Conservation (phyloP, 2,329 filamentous ascomycete genomes). For the Huntiella moniliformis region DNA sequence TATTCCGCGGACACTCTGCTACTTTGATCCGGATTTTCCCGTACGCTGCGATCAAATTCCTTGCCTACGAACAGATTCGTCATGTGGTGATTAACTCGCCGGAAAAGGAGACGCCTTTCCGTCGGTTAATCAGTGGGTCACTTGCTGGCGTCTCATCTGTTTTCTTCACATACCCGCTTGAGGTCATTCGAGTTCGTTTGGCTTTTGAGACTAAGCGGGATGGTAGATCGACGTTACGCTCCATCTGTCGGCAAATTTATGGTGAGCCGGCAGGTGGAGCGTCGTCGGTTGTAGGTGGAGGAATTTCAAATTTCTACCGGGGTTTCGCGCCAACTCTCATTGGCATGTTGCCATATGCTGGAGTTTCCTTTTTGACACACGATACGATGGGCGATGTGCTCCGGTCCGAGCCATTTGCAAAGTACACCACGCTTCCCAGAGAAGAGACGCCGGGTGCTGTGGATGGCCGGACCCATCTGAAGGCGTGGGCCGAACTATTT, state of each 20-base stretch:
- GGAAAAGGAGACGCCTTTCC: constrained; percentile 59
- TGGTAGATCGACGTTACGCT: constrained; percentile 47
- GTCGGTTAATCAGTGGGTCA: constrained; percentile 56
- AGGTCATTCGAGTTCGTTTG: constrained; percentile 78
- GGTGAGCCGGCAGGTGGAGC: constrained; percentile 40
- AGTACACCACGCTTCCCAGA: constrained; percentile 56
- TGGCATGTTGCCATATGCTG: constrained; percentile 93
- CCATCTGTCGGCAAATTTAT: constrained; percentile 76
- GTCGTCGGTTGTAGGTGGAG: constrained; percentile 25
- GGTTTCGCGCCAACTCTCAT: constrained; percentile 79
- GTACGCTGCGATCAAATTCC: constrained; percentile 93
- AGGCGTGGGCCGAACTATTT: constrained; percentile 69
- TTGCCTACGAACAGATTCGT: constrained; percentile 93
- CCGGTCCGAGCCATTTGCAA: constrained; percentile 45
- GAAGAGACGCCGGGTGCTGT: constrained; percentile 29
- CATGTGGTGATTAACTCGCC: constrained; percentile 51
- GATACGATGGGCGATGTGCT: constrained; percentile 76
- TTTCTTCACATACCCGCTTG: constrained; percentile 88
- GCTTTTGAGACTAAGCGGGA: constrained; percentile 82
- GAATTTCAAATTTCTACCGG: constrained; percentile 81
- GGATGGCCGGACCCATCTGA: constrained; percentile 49
- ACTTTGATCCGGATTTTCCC: constrained; percentile 90
- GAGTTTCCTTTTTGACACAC: constrained; percentile 87
- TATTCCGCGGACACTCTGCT: constrained; percentile 88
- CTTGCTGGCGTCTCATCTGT: constrained; percentile 75